Evolutionary conservation across 2,329 filamentous ascomycete species (phyloP), one percentile per base, ranked within the genome.

Genomic region (Colletotrichum euphorbiae): DNA sequence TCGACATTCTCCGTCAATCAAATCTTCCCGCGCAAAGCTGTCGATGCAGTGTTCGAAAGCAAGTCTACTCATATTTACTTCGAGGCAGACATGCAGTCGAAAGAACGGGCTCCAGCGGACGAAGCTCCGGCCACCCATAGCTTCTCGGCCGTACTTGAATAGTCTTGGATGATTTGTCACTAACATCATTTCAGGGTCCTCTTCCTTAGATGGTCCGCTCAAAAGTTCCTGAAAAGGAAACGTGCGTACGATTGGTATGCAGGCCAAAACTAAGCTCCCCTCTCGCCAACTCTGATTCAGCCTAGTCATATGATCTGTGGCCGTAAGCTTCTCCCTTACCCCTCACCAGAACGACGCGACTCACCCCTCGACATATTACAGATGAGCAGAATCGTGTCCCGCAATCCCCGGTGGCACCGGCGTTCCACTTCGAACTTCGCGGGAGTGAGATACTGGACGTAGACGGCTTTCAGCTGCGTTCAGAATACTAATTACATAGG

Each of bases 191-290:
- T 13, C 36, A 38, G 13, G 36, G 36, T 12, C 9, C 13, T 38
- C 11, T 38, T 3, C 36, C 28, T 28, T 7, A 28, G 36, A 38
- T 38, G 5, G 36, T 38, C 36, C 13, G 36, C 36, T 13, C 8
- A 36, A 12, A 36, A 31, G 50, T 21, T 4, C 11, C 3, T 2
- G 36, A 42, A 43, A 42, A 43, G 52, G 28, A 56, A 56, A 3
- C 48, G 31, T 51, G 21, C 24, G 28, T 28, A 33, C 31, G 24
- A 17, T 38, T 36, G 28, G 42, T 17, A 55, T 62, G 50, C 60
- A 62, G 9, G 13, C 24, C 38, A 12, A 9, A 56, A 62, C 13
- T 28, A 57, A n/a, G 50, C 2, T 38, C 17, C 45, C 59, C 48
- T 24, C 28, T 48, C 38, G 13, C 24, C 42, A 45, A 33, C 50